Percentiles rank a stretch among this genome's conserved stretches.
Evolutionary conservation across 1,284 basidiomycete genomes (phyloP).

Genomic region (Trametes polyzona): DNA sequence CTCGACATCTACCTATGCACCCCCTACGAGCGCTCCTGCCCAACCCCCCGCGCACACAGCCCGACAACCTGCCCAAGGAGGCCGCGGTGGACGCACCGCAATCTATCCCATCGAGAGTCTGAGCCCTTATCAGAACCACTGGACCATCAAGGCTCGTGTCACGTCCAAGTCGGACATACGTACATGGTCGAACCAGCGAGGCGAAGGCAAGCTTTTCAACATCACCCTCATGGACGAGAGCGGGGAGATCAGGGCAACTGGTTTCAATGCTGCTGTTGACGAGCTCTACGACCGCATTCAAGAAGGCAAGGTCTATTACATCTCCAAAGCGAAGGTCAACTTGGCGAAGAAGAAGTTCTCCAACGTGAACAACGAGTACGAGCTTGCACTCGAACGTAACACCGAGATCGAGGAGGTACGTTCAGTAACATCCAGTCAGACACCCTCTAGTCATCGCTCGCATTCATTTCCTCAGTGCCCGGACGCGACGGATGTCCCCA

Average conservation of each 20-base stretch:
- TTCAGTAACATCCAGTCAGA: background rate
- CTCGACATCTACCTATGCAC: slow-evolving; percentile 19
- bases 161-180: slow-evolving; percentile 90
- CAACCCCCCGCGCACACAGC: too few relatives aligned
- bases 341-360: slow-evolving; percentile 98
- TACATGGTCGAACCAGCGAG: slow-evolving; percentile 87
- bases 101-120: slow-evolving; percentile 92
- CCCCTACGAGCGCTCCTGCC: slow-evolving; percentile 17
- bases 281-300: slow-evolving; percentile 83
- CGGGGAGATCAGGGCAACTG: slow-evolving; percentile 92
- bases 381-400: slow-evolving; percentile 84
- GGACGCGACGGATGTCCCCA: slow-evolving; percentile 77
- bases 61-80: slow-evolving; percentile 35
- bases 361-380: slow-evolving; percentile 92
- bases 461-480: slow-evolving; percentile 58
- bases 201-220: slow-evolving; percentile 96
- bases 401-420: slow-evolving; percentile 83
- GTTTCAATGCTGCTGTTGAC: slow-evolving; percentile 89
- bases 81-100: slow-evolving; percentile 38
- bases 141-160: slow-evolving; percentile 97
- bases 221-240: slow-evolving; percentile 95
- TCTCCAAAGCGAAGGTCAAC: slow-evolving; percentile 90
- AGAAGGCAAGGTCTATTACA: slow-evolving; percentile 92
- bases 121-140: slow-evolving; percentile 97
- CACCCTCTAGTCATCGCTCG: slow-evolving; percentile 14